A percentile compares a stretch with the other conserved stretches of the same genome.
Conservation (phyloP, 371 early-diverging fungal species). For the Syncephalis plumigaleata region DNA sequence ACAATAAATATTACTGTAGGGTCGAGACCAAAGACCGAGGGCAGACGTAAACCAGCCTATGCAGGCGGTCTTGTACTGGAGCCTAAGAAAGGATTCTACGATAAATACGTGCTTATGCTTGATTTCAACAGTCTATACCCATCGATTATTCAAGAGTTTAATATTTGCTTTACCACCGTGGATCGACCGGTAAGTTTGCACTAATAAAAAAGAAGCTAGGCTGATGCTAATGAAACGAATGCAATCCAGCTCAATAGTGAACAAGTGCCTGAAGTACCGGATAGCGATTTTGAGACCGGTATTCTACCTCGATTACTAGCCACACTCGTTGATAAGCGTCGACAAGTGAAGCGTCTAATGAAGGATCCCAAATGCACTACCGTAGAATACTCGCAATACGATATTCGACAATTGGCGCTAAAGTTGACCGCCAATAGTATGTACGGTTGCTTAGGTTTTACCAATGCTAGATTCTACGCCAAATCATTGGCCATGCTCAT, state of each 20-base stretch:
- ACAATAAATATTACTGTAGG: too few species aligned
- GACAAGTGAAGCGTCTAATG: constrained; percentile 83
- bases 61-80: constrained; percentile 98
- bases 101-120: constrained; percentile 86
- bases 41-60: constrained; percentile 82
- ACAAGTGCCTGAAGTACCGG: constrained; percentile 61
- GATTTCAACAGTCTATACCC: constrained; percentile 99
- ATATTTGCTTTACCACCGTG: constrained; percentile 98
- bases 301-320: constrained; percentile 84
- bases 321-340: constrained; percentile 82
- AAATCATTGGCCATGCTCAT: constrained; percentile 96
- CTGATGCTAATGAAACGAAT: background rate
- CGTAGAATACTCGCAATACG: constrained; percentile 24
- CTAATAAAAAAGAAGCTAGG: too few species aligned
- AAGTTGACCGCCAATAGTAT: constrained; percentile 99
- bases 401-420: constrained; percentile 94
- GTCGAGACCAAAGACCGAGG: too few species aligned
- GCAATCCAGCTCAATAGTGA: constrained; percentile 35
- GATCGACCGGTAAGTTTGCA: constrained; percentile 15
- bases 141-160: constrained; percentile 99
- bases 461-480: constrained; percentile 94
- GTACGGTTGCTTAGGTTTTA: constrained; percentile 99
- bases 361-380: constrained; percentile 43
- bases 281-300: constrained; percentile 40
- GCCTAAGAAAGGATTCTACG: constrained; percentile 95